Conservation (phyloP, 108 stramenopile species). For the Nannochloropsis gaditana region DNA sequence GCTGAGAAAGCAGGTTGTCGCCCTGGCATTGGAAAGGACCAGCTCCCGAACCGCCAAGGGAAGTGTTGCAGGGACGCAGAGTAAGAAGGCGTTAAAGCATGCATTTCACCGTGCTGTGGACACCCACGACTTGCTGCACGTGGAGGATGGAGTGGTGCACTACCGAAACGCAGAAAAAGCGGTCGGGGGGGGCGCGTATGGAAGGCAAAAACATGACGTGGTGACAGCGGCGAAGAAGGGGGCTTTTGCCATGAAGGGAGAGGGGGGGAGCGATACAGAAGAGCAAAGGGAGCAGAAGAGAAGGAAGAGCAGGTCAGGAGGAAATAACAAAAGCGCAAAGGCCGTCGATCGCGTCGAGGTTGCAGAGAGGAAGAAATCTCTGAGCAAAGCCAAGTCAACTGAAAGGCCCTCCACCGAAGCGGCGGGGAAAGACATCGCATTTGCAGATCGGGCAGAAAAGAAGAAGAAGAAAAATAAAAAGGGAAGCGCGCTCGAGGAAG, state of each 20-base stretch:
- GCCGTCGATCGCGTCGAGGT: neutral
- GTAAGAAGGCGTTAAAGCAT: neutral
- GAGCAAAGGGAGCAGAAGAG: neutral
- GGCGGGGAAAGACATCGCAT: too few species aligned
- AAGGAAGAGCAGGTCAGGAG: neutral
- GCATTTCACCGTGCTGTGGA: neutral
- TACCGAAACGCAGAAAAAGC: neutral
- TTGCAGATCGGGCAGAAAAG: neutral
- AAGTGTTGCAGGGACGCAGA: neutral
- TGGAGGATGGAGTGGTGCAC: neutral
- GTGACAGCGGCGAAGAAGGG: too few species aligned
- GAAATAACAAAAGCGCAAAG: neutral
- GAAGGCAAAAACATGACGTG: too few species aligned
- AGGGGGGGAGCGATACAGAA: neutral
- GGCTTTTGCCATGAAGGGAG: neutral
- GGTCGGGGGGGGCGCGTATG: neutral
- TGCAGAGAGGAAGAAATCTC: neutral
- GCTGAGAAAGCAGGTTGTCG: neutral
- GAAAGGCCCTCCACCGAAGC: neutral
- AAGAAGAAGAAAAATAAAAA: neutral
- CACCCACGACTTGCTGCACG: constrained; percentile 9
- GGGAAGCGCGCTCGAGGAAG: neutral
- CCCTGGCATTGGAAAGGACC: neutral
- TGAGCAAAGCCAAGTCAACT: neutral
- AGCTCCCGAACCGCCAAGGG: neutral